phyloP scores from a whole-genome alignment of 176 grass and related monocot genomes.

The Lolium rigidum region DNA sequence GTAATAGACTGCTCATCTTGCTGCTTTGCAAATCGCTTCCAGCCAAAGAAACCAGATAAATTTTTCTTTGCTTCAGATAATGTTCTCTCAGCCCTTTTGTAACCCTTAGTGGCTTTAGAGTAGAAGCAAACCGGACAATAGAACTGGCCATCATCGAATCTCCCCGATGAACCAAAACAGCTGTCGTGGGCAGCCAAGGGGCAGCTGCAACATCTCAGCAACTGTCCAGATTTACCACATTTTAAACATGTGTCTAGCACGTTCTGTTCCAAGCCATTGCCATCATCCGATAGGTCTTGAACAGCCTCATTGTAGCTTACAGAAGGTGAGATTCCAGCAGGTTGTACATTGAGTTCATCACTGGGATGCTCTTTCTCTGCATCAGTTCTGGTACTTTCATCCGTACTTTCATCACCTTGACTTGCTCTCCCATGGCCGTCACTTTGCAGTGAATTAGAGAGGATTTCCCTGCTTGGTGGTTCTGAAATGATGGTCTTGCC shows the following conservation, averaged over 20 bases:
- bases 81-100: slow-evolving; percentile 41
- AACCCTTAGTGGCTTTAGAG: slow-evolving; percentile 30
- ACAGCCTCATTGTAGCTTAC: slow-evolving; percentile 10
- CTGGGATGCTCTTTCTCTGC: slow-evolving; percentile 1
- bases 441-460: slow-evolving; percentile 7
- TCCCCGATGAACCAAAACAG: slow-evolving; percentile 35
- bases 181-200: slow-evolving; percentile 36
- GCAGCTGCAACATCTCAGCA: slow-evolving; percentile 53
- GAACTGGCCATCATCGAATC: slow-evolving; percentile 40
- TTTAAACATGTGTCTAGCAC: slow-evolving; percentile 52
- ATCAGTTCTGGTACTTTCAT: slow-evolving; percentile 5
- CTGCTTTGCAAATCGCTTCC: neutral
- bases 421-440: neutral
- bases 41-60: slow-evolving; percentile 38
- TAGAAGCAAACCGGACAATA: slow-evolving; percentile 58
- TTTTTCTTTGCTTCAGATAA: slow-evolving; percentile 42
- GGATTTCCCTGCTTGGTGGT: slow-evolving; percentile 14
- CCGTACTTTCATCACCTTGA: slow-evolving; percentile 22
- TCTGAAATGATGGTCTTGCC: slow-evolving; percentile 24
- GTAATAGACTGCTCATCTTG: neutral
- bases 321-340: slow-evolving; percentile 22
- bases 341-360: neutral
- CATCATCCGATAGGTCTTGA: slow-evolving; percentile 38
- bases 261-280: slow-evolving; percentile 1
- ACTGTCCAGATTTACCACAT: slow-evolving; percentile 53